A percentile compares a stretch with the other conserved stretches of the same genome.
These are phyloP conservation scores for Tillandsia leiboldiana DNA, from an alignment of 176 grass and related monocot genomes.

Conservation along the genomic window DNA sequence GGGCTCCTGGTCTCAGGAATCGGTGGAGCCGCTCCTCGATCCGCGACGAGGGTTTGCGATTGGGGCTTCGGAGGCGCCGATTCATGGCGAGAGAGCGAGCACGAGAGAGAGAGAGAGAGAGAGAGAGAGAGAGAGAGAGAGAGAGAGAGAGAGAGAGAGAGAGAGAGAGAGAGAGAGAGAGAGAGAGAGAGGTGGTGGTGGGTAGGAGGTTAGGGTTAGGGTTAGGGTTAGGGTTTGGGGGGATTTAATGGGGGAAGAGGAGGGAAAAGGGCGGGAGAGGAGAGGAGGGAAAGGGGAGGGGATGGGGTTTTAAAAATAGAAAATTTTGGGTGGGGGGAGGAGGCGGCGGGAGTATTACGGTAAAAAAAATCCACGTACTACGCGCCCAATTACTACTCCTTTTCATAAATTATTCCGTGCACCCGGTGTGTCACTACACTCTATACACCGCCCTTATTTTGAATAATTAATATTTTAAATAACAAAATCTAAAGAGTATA, in stretches of 20 bases:
- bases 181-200: not conserved
- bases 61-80: slow-evolving; percentile 31
- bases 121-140: not conserved
- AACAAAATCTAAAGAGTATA: too few species aligned
- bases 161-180: not conserved
- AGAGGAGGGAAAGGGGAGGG: not conserved
- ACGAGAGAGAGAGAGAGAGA: not conserved
- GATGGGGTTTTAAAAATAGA: not conserved
- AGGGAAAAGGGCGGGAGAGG: not conserved
- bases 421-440: too few species aligned
- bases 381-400: not conserved
- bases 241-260: slow-evolving; percentile 15
- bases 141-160: not conserved
- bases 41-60: slow-evolving; percentile 5
- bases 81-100: slow-evolving; percentile 21
- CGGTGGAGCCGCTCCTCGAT: slow-evolving; percentile 37
- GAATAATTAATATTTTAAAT: too few species aligned
- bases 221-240: slow-evolving; percentile 31
- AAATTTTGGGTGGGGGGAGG: too few species aligned
- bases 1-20: slow-evolving; percentile 69
- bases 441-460: too few species aligned
- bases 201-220: slow-evolving; percentile 17
- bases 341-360: not conserved
- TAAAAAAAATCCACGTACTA: not conserved
- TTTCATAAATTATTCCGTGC: too few species aligned